Evolutionary conservation across 305 asterid species (phyloP), one percentile per base, ranked within the genome.

Genomic region (Fraxinus dipetala): DNA sequence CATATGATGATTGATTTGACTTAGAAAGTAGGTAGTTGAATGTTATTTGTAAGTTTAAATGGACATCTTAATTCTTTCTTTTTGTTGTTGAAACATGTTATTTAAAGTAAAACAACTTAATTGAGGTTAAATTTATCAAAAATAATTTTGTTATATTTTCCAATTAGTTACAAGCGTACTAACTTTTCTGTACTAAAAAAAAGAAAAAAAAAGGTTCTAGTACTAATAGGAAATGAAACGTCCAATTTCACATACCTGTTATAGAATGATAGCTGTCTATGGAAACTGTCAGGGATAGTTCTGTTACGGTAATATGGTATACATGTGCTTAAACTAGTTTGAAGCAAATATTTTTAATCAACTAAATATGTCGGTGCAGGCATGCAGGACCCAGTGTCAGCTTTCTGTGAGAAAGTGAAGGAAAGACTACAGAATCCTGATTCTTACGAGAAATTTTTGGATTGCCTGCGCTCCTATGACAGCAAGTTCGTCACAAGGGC

Each of bases 381-480:
- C 86, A 79, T 88, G 87, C 92, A 78, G 79, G 93, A 88, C 77
- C 91, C 88, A 65, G 91, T 86, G 75, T 78, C 89, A 82, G 85
- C 88, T 83, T 90, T 93, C 84, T 86, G 87, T 75, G 94, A 91
- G 85, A 92, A 91, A 87, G 91, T 96, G 87, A 92, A 88, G 89
- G 98, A 91, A 86, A 89, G 91, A 83, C 82, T 94, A 78, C 90
- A 83, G 78, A 91, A 87, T 78, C 84, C 93, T 87, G 95, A 86
- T 80, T 85, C 82, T 79, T 90, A 84, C 81, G 89, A 88, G 82
- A 92, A 91, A 83, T 85, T 94, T 87, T 84, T 88, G 88, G 97
- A 90, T 89, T 94, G 98, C 84, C 88, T 93, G 78, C 90, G 89
- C 83, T 88, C 91, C 78, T 94, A 88, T 81, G 83, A 80, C 82